phyloP scores from a whole-genome alignment of 257 asterid genomes.

The Solanum etuberosum region DNA sequence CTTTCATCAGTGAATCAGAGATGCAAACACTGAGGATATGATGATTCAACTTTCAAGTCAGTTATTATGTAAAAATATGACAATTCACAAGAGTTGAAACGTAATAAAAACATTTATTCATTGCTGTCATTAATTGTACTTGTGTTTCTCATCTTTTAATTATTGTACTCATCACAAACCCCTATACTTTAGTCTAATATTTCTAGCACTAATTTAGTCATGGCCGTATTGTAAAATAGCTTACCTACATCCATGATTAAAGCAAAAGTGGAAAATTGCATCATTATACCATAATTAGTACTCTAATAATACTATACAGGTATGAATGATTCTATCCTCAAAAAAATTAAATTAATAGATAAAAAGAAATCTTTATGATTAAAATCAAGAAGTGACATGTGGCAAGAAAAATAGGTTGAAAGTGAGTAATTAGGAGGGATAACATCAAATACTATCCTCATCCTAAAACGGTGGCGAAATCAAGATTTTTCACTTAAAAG shows the following conservation, averaged over 20 bases:
- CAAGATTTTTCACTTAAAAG: background rate
- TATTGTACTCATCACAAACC: background rate
- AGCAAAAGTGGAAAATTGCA: background rate
- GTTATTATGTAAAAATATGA: background rate
- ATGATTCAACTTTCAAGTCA: background rate
- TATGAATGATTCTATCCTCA: background rate
- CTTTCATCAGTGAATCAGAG: conserved; percentile 16
- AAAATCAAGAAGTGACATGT: background rate
- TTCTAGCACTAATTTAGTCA: background rate
- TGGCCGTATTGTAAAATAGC: background rate
- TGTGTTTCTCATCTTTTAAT: background rate
- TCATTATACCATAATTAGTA: background rate
- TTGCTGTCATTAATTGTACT: background rate
- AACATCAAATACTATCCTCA: background rate
- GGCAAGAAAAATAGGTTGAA: background rate
- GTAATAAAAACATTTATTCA: background rate
- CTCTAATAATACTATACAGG: background rate
- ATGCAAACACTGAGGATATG: background rate
- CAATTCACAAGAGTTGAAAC: background rate
- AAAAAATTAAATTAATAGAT: background rate
- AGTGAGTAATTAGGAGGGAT: background rate
- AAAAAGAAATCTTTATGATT: background rate
- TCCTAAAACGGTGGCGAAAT: background rate
- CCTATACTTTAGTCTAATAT: background rate
- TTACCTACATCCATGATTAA: background rate